A percentile compares a stretch with the other conserved stretches of the same genome.
These are phyloP conservation scores for Bruguiera hainesii DNA, from an alignment of 441 rosid species.

Conservation along the genomic window DNA sequence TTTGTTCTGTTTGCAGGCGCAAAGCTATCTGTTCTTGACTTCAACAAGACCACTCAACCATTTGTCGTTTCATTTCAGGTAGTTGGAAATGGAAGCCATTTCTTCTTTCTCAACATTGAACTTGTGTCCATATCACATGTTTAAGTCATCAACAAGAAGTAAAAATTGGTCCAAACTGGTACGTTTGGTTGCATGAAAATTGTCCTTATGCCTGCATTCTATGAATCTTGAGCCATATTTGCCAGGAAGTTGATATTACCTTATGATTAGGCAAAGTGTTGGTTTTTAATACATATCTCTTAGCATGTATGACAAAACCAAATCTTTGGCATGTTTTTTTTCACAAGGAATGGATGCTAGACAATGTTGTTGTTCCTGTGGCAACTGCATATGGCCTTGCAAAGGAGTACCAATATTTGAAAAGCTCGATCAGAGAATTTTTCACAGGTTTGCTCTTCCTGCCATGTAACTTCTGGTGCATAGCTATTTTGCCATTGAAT, in stretches of 20 bases:
- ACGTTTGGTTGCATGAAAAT: not conserved
- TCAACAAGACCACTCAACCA: slow-evolving; percentile 57
- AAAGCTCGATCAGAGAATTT: slow-evolving; percentile 57
- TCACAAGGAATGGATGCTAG: slow-evolving; percentile 74
- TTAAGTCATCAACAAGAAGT: not conserved
- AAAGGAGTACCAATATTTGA: slow-evolving; percentile 70
- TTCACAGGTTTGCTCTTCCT: slow-evolving; percentile 51
- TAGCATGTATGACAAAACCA: not conserved
- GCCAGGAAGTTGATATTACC: not conserved
- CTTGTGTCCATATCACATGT: not conserved
- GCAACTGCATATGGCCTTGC: slow-evolving; percentile 66
- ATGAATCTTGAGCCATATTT: too few relatives aligned
- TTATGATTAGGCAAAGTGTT: not conserved
- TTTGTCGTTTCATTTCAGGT: slow-evolving; percentile 64
- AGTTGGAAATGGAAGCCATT: slow-evolving; percentile 1
- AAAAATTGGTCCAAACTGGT: not conserved
- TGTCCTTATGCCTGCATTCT: too few relatives aligned
- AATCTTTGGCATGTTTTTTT: slow-evolving; percentile 14
- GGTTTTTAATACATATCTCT: not conserved
- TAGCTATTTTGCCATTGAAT: not conserved
- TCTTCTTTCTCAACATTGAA: not conserved
- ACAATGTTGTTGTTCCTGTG: slow-evolving; percentile 72
- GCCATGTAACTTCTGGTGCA: not conserved
- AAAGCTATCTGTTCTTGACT: slow-evolving; percentile 68
- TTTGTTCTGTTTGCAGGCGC: slow-evolving; percentile 45